Evolutionary conservation across 108 stramenopile genomes (phyloP).

Genomic region (Fragilariopsis cylindrus): DNA sequence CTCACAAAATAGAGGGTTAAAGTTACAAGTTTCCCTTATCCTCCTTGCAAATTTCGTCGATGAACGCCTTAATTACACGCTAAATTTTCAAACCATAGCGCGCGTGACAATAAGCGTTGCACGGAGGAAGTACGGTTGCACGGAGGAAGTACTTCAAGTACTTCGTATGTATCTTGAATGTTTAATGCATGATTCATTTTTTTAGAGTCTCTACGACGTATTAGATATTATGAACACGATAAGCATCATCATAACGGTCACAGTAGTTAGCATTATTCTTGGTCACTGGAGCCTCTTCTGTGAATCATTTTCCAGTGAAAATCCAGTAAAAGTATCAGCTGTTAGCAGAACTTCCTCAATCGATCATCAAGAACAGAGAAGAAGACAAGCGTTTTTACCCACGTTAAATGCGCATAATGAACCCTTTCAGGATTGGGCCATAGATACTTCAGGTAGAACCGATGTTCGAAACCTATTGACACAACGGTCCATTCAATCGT

Average conservation of each 20-base stretch:
- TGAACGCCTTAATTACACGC: too few species aligned
- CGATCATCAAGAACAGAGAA: not conserved
- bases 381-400: not conserved
- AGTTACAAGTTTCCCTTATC: too few species aligned
- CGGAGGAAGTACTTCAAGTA: too few species aligned
- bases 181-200: too few species aligned
- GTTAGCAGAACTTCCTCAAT: not conserved
- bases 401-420: not conserved
- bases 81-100: too few species aligned
- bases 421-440: constrained; percentile 8
- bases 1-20: too few species aligned
- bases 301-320: not conserved
- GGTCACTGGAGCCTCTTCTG: not conserved
- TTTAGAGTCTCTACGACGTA: not conserved
- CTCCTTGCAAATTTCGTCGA: too few species aligned
- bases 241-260: not conserved
- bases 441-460: constrained; percentile 18
- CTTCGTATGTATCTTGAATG: too few species aligned
- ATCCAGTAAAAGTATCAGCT: not conserved
- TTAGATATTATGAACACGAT: not conserved
- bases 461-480: constrained; percentile 60
- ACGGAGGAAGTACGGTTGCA: too few species aligned
- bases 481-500: constrained; percentile 70
- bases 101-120: too few species aligned
- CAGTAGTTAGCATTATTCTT: not conserved